Evolutionary conservation across 768 basidiomycete genomes (phyloP), one percentile per base, ranked within the genome.

Genomic region (Lanmaoa pseudosensibilis): DNA sequence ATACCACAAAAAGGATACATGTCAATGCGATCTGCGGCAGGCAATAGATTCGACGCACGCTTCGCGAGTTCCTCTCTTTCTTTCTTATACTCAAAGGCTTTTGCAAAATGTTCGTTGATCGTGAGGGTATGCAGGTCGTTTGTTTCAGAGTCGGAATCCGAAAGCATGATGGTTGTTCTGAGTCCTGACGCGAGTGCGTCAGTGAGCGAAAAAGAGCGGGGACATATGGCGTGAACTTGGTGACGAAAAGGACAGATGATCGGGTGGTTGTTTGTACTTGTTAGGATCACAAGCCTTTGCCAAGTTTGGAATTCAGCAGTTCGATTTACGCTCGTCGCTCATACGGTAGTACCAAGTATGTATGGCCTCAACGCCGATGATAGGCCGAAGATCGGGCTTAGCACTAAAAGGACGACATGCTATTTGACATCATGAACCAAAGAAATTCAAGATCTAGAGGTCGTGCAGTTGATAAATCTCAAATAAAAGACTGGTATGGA

Each of bases 1-100:
- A 27, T 7, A 23, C 2, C 40, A 41, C 2, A 1, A 0, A 11
- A 37, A 30, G 5, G 18, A 19, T 4, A 2, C 2, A 13, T 23
- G 46, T 58, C 44, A 61, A 41, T 13, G 4, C 2, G 34, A 43
- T 45, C 27, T 11, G 11, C 4, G 7, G 15, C 9, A 30, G 23
- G 25, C 2, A 40, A 54, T 30, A 34, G 11, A 30, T 19, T 21
- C 7, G 27, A 79, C 87, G 57, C 60, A 92, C 92, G 73, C 70
- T 87, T 88, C 44, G 81, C 78, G 16, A 94, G 82, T 70, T 94
- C 92, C 68, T 94, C 92, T 25, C 90, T 80, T 65, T 93, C 90
- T 69, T 94, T 94, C 64, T 83, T 84, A 69, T 86, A 81, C 58
- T 89, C 83, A 62, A 88, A 94, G 1, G 92, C 92, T 59, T 90